Base-by-base conservation (phyloP, 129 eudicot genomes). In the Smallanthus sonchifolius region DNA sequence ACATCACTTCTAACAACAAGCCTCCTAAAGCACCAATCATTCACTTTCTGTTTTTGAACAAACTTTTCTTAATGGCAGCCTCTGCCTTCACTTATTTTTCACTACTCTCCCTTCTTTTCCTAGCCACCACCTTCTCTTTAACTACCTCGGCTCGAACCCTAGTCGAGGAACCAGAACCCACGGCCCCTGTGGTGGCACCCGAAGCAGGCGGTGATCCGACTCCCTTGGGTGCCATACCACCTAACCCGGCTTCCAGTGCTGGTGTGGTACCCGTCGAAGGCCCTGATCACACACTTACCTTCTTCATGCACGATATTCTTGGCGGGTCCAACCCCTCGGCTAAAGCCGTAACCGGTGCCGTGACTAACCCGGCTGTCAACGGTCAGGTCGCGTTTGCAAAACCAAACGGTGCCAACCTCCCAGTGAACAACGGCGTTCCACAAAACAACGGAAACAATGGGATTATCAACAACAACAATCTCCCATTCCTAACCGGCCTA, bases 291-390 rank as follows among this genome's bases (percentile, higher is more conserved):
- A 48, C 74, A 1, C 48, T 85, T 6, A 55, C 74, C 11, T 85
- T 82, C 57, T 82, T 78, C 66, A 85, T 85, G 89, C 89, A 82
- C 7, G 89, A 85, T 37, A 83, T 86, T 7, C 70, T 86, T 1
- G 90, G 87, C 3, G 85, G 90, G 8, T 79, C 85, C 6, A 77
- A 79, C 51, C 86, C 90, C 3, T 86, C 87, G 7, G 90, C 86
- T 47, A 65, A 73, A 10, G 84, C 84, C n/a, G 77, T 80, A 20
- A 86, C 85, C 17, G 83, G 83, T 1, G 69, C 79, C 14, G 90
- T 83, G 32, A 79, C 79, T n/a, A 82, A 79, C 83, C 84, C 89
- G 2, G 79, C 82, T 2, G 76, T 83, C 63, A 79, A 72, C 40
- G 79, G 87, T 73, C 84, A 79, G 40, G 65, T 86, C 56, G 83